These are phyloP conservation scores for Recurvomyces mirabilis DNA, from an alignment of 495 filamentous ascomycete genomes.

Conservation along the genomic window DNA sequence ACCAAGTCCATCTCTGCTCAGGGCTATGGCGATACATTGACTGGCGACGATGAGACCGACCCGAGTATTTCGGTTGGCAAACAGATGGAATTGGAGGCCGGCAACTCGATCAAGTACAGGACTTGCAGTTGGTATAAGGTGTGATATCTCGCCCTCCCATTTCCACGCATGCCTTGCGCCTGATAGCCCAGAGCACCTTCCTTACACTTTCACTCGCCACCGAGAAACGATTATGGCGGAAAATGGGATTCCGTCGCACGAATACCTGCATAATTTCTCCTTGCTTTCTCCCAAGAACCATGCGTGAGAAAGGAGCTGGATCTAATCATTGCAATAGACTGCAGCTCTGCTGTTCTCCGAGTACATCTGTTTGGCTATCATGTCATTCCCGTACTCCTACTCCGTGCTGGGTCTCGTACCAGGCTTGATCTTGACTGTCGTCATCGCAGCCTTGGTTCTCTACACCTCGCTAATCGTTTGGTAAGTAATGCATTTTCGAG, in stretches of 20 bases:
- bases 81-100: slow-evolving; percentile 69
- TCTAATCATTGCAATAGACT: slow-evolving; percentile 41
- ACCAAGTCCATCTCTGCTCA: slow-evolving; percentile 9
- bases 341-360: slow-evolving; percentile 79
- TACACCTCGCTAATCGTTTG: slow-evolving; percentile 80
- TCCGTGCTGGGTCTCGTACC: slow-evolving; percentile 77
- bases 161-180: no score
- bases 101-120: slow-evolving; percentile 70
- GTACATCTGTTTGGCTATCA: slow-evolving; percentile 88
- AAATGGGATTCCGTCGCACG: background rate
- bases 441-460: slow-evolving; percentile 60
- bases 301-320: no score
- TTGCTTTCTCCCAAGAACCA: no score
- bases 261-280: background rate
- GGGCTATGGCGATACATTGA: slow-evolving; percentile 6
- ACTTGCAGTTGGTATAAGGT: slow-evolving; percentile 90
- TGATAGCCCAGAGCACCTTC: background rate
- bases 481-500: slow-evolving; percentile 39
- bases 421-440: slow-evolving; percentile 68
- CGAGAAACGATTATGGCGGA: background rate
- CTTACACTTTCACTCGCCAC: background rate
- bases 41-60: slow-evolving; percentile 30
- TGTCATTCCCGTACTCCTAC: slow-evolving; percentile 89
- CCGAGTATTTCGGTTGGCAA: slow-evolving; percentile 45
- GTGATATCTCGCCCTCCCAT: slow-evolving; percentile 22